Conservation (phyloP, 1,284 basidiomycete genomes). For the Termitomyces sp. region DNA sequence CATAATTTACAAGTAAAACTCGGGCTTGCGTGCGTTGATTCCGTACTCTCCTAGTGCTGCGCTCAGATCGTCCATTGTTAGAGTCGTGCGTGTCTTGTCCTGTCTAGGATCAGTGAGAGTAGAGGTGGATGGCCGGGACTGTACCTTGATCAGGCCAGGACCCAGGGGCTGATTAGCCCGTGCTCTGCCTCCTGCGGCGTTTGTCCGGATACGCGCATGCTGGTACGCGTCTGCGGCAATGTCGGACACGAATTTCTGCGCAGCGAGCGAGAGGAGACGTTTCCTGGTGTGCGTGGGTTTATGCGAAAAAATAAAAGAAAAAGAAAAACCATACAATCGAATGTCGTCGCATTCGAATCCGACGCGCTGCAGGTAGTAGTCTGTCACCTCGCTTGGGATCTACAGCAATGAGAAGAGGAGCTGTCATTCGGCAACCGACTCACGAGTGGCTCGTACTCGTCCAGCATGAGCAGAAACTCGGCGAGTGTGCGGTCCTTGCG, state of each 20-base stretch:
- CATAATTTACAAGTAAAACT: conserved; percentile 69
- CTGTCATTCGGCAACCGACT: conserved; percentile 23
- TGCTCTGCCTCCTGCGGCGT: conserved; percentile 65
- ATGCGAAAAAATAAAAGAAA: too few relatives aligned
- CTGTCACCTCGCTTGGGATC: conserved; percentile 98
- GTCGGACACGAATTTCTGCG: conserved; percentile 97
- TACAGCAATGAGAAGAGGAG: conserved; percentile 30
- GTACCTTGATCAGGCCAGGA: conserved; percentile 61
- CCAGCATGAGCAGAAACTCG: conserved; percentile 93
- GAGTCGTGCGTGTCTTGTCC: conserved; percentile 93
- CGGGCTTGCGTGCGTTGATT: conserved; percentile 89
- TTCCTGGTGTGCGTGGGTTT: conserved; percentile 54
- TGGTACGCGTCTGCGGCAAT: conserved; percentile 97
- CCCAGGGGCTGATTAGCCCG: conserved; percentile 55
- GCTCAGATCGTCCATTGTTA: conserved; percentile 97
- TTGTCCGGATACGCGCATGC: conserved; percentile 91
- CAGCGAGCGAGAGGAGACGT: conserved; percentile 89
- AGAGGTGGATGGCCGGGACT: too few relatives aligned
- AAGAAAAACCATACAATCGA: conserved; percentile 82
- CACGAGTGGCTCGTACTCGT: conserved; percentile 94
- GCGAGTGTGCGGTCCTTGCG: conserved; percentile 86
- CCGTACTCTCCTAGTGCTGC: conserved; percentile 93
- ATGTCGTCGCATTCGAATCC: conserved; percentile 97
- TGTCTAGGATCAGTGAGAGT: conserved; percentile 23
- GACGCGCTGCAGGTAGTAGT: conserved; percentile 94